Evolutionary conservation across 495 filamentous ascomycete species (phyloP).

Genomic region (Jackrogersella multiformis): DNA sequence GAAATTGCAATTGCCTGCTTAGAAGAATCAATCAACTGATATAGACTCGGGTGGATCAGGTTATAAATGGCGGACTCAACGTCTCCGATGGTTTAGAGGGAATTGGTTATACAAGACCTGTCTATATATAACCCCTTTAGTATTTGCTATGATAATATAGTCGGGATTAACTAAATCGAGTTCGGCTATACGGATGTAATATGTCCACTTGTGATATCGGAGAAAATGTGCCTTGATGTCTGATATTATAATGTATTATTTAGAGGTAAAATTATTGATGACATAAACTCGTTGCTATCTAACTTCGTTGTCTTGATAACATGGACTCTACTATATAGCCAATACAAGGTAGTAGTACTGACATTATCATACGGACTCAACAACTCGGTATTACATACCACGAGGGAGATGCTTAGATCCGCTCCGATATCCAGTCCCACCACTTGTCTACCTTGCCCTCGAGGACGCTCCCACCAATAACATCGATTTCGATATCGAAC

Average conservation of each 20-base stretch:
- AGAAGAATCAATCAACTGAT: slow-evolving; percentile 16
- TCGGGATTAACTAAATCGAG: not conserved
- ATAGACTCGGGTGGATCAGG: slow-evolving; percentile 11
- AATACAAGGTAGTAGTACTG: not conserved
- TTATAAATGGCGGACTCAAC: slow-evolving; percentile 36
- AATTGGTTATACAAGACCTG: slow-evolving; percentile 5
- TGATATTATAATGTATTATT: not conserved
- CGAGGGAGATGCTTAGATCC: slow-evolving; percentile 37
- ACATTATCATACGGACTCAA: not conserved
- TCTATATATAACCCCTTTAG: slow-evolving; percentile 1
- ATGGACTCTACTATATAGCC: not conserved
- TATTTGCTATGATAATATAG: not conserved
- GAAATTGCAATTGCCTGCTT: slow-evolving; percentile 3
- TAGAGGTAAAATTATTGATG: not conserved
- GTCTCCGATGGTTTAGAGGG: slow-evolving; percentile 22
- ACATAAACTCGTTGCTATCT: not conserved
- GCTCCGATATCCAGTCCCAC: slow-evolving; percentile 82
- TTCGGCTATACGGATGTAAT: not conserved
- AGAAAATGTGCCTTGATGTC: no score
- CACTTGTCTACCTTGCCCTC: slow-evolving; percentile 79
- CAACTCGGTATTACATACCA: not conserved
- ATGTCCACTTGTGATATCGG: no score
- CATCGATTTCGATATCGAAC: slow-evolving; percentile 79
- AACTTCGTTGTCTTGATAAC: not conserved
- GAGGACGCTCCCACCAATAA: slow-evolving; percentile 79